Evolutionary conservation across 2,329 filamentous ascomycete species (phyloP), one percentile per base, ranked within the genome.

Genomic region (Pyricularia grisea): DNA sequence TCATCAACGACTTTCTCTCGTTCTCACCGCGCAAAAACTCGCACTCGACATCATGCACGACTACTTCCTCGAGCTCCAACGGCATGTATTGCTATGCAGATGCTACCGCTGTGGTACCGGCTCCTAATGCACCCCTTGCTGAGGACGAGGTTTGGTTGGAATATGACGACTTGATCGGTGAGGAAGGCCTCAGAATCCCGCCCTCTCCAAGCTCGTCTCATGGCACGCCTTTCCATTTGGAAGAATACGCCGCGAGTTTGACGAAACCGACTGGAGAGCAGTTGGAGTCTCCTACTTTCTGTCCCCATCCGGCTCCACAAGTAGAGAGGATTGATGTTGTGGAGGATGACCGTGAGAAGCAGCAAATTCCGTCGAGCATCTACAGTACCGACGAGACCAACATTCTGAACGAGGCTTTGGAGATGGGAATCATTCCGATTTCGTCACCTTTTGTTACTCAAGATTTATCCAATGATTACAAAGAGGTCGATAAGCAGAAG

Each of bases 71-170:
- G 0, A 92, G 88, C 74, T 92, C 87, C 73, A 92, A 91, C 2
- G 88, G 87, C 0, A 78, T 85, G 17, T 80, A 84, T 67, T 88
- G 85, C 69, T 88, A 85, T 71, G 83, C 84, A 14, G 85, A 85
- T 6, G 87, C 89, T 3, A 91, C 88, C 20, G 89, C 91, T 7
- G 79, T 92, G 2, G 81, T 91, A 27, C 90, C 91, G 0, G 80
- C 82, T 3, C 82, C 87, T 1, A 83, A 82, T 64, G 87, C 88
- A 4, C 89, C 87, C 0, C 84, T 90, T 4, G 87, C 82, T 0
- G 92, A 96, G 72, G 94, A 97, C 74, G 94, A 97, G 75, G 86
- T 97, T 1, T 98, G 94, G 94, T 90, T 94, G 67, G 94, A 97
- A 78, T 97, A 96, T 75, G 90, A 98, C 72, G 94, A 97, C 74